phyloP scores from a whole-genome alignment of 495 filamentous ascomycete genomes.

The Penicillium taxi region DNA sequence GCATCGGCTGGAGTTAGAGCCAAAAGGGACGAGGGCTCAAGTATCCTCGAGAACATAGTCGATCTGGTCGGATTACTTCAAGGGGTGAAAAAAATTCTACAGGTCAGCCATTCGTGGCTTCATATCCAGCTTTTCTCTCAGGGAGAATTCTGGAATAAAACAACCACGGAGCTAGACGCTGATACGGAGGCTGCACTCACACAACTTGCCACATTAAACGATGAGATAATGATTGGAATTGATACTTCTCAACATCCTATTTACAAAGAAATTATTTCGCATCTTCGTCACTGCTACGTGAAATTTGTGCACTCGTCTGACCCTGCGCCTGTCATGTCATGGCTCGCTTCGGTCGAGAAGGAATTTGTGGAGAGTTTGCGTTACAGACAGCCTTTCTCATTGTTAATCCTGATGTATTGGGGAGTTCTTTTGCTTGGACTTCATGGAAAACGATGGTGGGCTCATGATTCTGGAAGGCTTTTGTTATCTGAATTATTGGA shows the following conservation, averaged over 20 bases:
- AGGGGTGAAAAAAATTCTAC: slow-evolving; percentile 29
- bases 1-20: slow-evolving; percentile 37
- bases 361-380: slow-evolving; percentile 27
- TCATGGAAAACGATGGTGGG: slow-evolving; percentile 34
- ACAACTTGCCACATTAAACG: slow-evolving; percentile 18
- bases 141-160: slow-evolving; percentile 13
- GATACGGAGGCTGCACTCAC: slow-evolving; percentile 22
- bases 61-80: slow-evolving; percentile 32
- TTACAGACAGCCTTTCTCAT: slow-evolving; percentile 22
- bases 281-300: slow-evolving; percentile 24
- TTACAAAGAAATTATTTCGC: slow-evolving; percentile 23
- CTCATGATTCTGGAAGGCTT: slow-evolving; percentile 23
- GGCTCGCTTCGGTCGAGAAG: slow-evolving; percentile 30
- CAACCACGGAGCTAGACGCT: slow-evolving; percentile 9
- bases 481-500: too few relatives aligned
- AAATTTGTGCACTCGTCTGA: slow-evolving; percentile 16
- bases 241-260: slow-evolving; percentile 23
- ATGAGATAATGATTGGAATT: slow-evolving; percentile 14
- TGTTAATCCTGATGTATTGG: slow-evolving; percentile 36
- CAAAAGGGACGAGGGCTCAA: slow-evolving; percentile 20
- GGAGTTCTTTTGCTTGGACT: slow-evolving; percentile 27
- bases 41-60: slow-evolving; percentile 33
- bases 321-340: slow-evolving; percentile 27
- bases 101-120: slow-evolving; percentile 26
- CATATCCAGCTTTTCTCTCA: slow-evolving; percentile 21